phyloP scores from a whole-genome alignment of 176 grass and related monocot species.

The Aegilops sharonensis region DNA sequence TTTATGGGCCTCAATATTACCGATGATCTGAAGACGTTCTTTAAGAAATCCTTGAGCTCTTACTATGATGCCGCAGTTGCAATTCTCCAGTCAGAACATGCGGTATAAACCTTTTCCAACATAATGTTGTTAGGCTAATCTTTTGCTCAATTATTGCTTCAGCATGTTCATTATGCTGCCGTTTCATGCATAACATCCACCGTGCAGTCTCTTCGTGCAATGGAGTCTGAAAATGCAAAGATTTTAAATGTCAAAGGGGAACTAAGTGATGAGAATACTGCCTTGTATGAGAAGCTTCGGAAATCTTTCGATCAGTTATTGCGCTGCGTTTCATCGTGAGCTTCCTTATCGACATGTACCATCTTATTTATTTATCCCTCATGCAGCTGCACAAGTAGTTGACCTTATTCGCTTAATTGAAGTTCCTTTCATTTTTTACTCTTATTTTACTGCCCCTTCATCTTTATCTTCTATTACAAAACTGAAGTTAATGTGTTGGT shows the following conservation, averaged over 20 bases:
- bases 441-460: background rate
- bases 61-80: conserved; percentile 77
- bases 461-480: background rate
- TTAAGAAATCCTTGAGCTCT: conserved; percentile 84
- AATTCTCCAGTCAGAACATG: conserved; percentile 78
- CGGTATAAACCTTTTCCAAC: conserved; percentile 43
- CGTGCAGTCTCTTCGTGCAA: conserved; percentile 63
- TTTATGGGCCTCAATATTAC: conserved; percentile 73
- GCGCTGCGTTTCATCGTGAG: conserved; percentile 62
- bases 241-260: conserved; percentile 89
- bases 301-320: conserved; percentile 73
- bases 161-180: background rate
- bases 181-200: background rate
- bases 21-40: conserved; percentile 79
- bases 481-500: background rate
- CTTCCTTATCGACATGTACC: background rate
- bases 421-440: background rate
- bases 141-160: background rate
- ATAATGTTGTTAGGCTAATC: conserved; percentile 50
- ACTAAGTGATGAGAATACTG: conserved; percentile 72
- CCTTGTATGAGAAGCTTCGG: conserved; percentile 72
- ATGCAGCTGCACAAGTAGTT: background rate
- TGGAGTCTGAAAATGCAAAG: conserved; percentile 90
- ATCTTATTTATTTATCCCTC: background rate
- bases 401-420: background rate